Evolutionary conservation across 78 protist genomes (phyloP).

Genomic region (Neovahlkampfia damariscottae): DNA sequence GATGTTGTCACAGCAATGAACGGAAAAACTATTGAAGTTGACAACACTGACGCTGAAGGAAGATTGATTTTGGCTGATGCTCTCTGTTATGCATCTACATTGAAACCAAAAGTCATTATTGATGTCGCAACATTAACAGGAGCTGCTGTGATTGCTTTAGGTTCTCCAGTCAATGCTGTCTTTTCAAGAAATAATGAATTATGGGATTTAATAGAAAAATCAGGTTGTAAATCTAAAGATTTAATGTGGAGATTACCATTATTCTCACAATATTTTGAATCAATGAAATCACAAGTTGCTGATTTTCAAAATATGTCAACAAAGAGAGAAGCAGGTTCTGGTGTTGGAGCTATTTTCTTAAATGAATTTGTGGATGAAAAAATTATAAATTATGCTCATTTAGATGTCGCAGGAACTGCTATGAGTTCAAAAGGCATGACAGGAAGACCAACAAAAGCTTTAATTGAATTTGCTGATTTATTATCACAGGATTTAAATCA

Average conservation of each 20-base stretch:
- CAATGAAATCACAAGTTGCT: neutral
- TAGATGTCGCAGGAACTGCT: slow-evolving; percentile 30
- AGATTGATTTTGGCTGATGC: slow-evolving; percentile 70
- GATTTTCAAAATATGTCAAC: neutral
- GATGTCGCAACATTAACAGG: slow-evolving; percentile 82
- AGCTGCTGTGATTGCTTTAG: slow-evolving; percentile 65
- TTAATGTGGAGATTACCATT: slow-evolving; percentile 6
- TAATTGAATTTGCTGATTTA: neutral
- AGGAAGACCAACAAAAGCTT: neutral
- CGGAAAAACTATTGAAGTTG: slow-evolving; percentile 60
- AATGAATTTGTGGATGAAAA: neutral
- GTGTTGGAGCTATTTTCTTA: slow-evolving; percentile 28
- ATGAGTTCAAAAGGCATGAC: neutral
- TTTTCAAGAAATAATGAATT: slow-evolving; percentile 11
- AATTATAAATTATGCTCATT: neutral
- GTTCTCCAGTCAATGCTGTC: slow-evolving; percentile 39
- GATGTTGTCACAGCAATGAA: slow-evolving; percentile 35
- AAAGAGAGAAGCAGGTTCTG: slow-evolving; percentile 5
- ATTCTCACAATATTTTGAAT: neutral
- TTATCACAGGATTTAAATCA: no score
- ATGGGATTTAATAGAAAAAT: neutral
- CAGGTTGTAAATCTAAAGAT: neutral
- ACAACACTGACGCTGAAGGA: slow-evolving; percentile 92
- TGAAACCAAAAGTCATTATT: slow-evolving; percentile 37
- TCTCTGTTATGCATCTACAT: slow-evolving; percentile 40